Conservation (phyloP, 805 yeast genomes). For the Priceomyces fermenticarens region DNA sequence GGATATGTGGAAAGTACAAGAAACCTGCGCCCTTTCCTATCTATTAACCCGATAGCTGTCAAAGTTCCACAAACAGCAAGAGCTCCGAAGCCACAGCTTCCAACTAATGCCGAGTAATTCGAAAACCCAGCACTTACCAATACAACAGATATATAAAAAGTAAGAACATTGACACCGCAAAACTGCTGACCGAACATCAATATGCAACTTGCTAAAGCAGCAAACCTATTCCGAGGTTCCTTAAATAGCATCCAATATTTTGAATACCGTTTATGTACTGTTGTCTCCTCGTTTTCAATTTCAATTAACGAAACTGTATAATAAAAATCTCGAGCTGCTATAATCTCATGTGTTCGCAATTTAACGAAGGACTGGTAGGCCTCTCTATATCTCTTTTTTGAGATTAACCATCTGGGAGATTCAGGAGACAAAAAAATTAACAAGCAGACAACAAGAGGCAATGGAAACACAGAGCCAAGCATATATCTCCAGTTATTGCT, state of each 20-base stretch:
- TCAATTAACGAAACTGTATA: constrained; percentile 7
- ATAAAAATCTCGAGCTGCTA: constrained; percentile 13
- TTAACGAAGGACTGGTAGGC: constrained; percentile 11
- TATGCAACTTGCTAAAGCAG: constrained; percentile 9
- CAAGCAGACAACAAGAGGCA: constrained; percentile 9
- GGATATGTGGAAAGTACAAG: constrained; percentile 23
- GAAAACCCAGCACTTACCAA: constrained; percentile 10
- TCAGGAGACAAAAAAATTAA: constrained; percentile 19
- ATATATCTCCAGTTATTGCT: constrained; percentile 11
- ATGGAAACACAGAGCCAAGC: constrained; percentile 12
- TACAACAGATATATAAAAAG: constrained; percentile 9
- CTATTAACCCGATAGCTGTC: constrained; percentile 23
- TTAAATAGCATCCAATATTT: constrained; percentile 6
- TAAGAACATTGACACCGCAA: constrained; percentile 14
- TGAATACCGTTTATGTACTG: constrained; percentile 2
- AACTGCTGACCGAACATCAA: constrained; percentile 15
- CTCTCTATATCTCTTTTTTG: constrained; percentile 12
- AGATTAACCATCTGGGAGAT: constrained; percentile 23
- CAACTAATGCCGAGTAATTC: constrained; percentile 9
- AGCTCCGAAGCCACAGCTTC: constrained; percentile 13
- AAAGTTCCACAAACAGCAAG: constrained; percentile 13
- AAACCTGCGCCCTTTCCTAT: constrained; percentile 21
- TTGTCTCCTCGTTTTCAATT: constrained; percentile 3
- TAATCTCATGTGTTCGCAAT: constrained; percentile 7
- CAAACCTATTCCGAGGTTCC: constrained; percentile 9